Base-by-base conservation (phyloP, 1,139 yeast species). In the Dujonia santamariae region DNA sequence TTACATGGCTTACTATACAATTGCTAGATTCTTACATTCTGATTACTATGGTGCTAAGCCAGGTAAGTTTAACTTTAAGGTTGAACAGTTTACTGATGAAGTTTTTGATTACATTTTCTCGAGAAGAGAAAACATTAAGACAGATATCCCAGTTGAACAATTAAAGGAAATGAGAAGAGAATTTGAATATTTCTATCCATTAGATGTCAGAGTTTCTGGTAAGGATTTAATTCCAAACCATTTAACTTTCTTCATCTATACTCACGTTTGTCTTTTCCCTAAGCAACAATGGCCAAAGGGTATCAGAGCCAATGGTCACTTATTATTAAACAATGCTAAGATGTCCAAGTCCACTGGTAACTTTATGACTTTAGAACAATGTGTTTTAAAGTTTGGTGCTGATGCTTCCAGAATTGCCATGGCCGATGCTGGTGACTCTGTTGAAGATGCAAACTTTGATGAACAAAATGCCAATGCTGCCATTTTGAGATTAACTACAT, bases 291-390 rank as follows among this genome's bases (percentile, higher is more conserved):
- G 98, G 98, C 98, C 98, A 44, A 74, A 66, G 47, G 97, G 97
- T 59, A 74, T 92, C 46, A 84, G 98, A 66, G 87, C 87, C 47
- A 92, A 92, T 53, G 99, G 99, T 46, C 98, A 92, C 58, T 78
- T 94, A 63, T 64, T 92, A 73, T 78, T 94, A 61, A 94, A 92
- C 69, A 90, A 92, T 56, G 95, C 94, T 51, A 92, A 92, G 75
- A 92, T 92, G 99, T 81, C 97, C 38, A 92, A 92, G 64, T 85
- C 96, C 26, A 90, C 97, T 24, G 99, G 99, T 64, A 92, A 92
- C 69, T 92, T 94, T 59, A 74, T 88, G 82, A 92, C 98, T 35
- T 72, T 92, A 58, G 78, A 81, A 51, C 88, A 92, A 61, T 75
- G 84, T 52, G 82, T 83, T 39, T 75, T 78, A 50, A 94, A 92